Base-by-base conservation (phyloP, 495 filamentous ascomycete species). In the Pyronema omphalodes region DNA sequence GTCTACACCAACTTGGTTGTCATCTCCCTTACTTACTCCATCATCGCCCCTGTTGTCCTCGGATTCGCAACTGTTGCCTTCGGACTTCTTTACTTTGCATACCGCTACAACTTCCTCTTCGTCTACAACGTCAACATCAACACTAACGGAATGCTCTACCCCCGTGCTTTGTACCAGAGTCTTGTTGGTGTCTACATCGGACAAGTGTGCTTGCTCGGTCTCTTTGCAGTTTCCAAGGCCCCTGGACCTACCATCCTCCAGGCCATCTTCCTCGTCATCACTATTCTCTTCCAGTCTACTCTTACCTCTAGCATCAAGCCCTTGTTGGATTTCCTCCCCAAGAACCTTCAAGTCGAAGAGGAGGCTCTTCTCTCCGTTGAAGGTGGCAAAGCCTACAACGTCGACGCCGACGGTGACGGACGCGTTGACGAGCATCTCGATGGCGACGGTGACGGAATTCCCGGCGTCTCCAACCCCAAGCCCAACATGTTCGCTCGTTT, bases 71-170 rank as follows among this genome's bases (percentile, higher is more conserved):
- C 81, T 15, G 72, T 95, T 49, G 89, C 85, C 54, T 73, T 96
- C 55, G 80, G 75, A 52, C 72, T 94, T 52, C 86, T 98, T 70
- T 95, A 95, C 69, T 72, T 93, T 46, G 88, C 91, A 52, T 95
- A 85, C 76, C 79, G 87, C 5, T 96, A 98, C 74, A 94, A 98
- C 65, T 66, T 96, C 61, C 75, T 98, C 46, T 98, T 93, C 68
- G 86, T 94, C 49, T 86, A 81, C 50, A 84, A 93, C 62, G 76
- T 82, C 33, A 57, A 73, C 51, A 82, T 95, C 64, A 89, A 98
- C 69, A 95, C 91, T 23, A 86, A 93, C 59, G 91, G 91, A 53
- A 77, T 84, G 37, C 77, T 83, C 57, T 98, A 95, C 65, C 80
- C 84, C 4, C 79, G 80, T 37, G 91, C 84, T n/a, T 70, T 98